phyloP scores from a whole-genome alignment of 2,329 filamentous ascomycete species.

The Monilinia fructigena region DNA sequence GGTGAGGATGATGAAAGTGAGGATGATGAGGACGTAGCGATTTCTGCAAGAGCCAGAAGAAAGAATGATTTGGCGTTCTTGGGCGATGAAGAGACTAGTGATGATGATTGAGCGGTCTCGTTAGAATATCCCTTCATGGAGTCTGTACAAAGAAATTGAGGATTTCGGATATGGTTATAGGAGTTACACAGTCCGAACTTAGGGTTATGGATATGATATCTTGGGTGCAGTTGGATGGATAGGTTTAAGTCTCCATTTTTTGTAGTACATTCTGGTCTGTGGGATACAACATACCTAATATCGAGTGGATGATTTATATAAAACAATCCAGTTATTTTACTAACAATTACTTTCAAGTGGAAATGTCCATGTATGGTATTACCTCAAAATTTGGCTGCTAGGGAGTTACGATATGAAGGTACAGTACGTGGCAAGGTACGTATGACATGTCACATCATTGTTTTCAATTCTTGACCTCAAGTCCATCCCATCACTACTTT shows the following conservation, averaged over 20 bases:
- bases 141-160: background rate
- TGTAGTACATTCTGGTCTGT: background rate
- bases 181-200: background rate
- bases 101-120: constrained; percentile 27
- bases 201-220: constrained; percentile 2
- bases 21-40: constrained; percentile 32
- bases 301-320: background rate
- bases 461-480: background rate
- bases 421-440: background rate
- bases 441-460: background rate
- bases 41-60: constrained; percentile 23
- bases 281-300: constrained; percentile 5
- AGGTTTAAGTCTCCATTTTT: background rate
- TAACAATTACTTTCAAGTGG: background rate
- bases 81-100: constrained; percentile 62
- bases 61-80: constrained; percentile 61
- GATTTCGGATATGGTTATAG: background rate
- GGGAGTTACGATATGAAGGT: too few species aligned
- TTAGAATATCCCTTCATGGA: background rate
- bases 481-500: background rate
- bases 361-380: background rate
- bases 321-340: background rate
- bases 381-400: too few species aligned
- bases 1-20: constrained; percentile 32
- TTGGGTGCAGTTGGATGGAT: background rate